Base-by-base conservation (phyloP, 2,329 filamentous ascomycete species). In the Graphiopsis chlorocephala region DNA sequence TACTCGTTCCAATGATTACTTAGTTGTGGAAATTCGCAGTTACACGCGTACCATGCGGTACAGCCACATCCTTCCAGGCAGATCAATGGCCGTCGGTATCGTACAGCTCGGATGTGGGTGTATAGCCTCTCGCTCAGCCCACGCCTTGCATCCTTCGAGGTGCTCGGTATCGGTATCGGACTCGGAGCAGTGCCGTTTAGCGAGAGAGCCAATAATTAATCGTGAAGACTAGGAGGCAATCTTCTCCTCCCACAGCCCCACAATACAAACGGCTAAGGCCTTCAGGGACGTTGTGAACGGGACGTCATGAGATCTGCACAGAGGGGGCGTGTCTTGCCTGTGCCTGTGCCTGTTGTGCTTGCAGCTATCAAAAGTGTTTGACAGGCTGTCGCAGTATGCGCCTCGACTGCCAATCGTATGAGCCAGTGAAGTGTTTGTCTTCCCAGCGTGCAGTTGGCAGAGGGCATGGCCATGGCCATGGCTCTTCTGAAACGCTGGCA, bases 271-370 rank as follows among this genome's bases (percentile, higher is more conserved):
- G 38, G n/a, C 17, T 45, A 7, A 45, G 38, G 38, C 38, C 8
- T 45, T 53, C 50, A 20, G 28, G 28, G 50, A 28, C 50, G 17
- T 31, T 31, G 50, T 29, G 50, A 29, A 53, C 50, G 26, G 50
- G 50, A 53, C 50, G 50, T 53, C 50, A 53, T 53, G 50, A 20
- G 50, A 53, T 53, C 50, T 53, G 50, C 48, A 52, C 48, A 29
- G 48, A 11, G 8, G 48, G 26, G 26, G 25, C 48, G 25, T 52
- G 48, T 28, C 25, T 52, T 52, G 48, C 25, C 48, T 17, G 48
- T n/a, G 48, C 48, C 23, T 53, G 50, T 53, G 20, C 20, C 23
- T 35, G 29, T 53, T n/a, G 15, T 31, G 31, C 25, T 17, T 25
- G 23, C 45, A 20, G 50, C 26, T 23, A 45, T 45, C 4, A 45